phyloP scores from a whole-genome alignment of 208 protist species.

The Endotrypanum monterogeii region DNA sequence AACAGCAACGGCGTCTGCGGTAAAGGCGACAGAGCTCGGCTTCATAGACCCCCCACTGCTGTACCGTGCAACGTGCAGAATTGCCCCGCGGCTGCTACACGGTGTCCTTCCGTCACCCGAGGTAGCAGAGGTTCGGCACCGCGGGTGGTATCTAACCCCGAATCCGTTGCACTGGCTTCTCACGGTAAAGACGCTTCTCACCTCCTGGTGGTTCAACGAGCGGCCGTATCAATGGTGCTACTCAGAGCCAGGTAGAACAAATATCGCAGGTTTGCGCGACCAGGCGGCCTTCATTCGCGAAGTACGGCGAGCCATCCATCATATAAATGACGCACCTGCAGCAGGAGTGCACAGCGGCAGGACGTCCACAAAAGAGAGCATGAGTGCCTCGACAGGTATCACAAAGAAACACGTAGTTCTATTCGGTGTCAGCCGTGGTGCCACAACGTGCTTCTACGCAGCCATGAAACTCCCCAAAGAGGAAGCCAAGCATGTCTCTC shows the following conservation, averaged over 20 bases:
- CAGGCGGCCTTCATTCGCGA: conserved; percentile 74
- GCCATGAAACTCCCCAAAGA: conserved; percentile 70
- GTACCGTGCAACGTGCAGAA: conserved; percentile 55
- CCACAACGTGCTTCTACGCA: conserved; percentile 78
- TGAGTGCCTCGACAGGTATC: background rate
- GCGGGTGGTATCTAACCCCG: conserved; percentile 36
- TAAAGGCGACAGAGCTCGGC: conserved; percentile 18
- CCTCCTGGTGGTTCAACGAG: conserved; percentile 52
- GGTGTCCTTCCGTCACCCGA: conserved; percentile 81
- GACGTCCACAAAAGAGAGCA: background rate
- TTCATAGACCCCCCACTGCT: conserved; percentile 41
- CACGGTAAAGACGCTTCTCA: conserved; percentile 56
- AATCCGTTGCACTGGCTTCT: conserved; percentile 76
- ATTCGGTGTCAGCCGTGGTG: conserved; percentile 85
- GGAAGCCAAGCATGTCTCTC: conserved; percentile 74
- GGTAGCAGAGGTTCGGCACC: conserved; percentile 73
- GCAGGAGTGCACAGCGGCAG: background rate
- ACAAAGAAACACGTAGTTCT: conserved; percentile 61
- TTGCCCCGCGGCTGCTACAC: conserved; percentile 72
- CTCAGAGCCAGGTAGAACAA: conserved; percentile 61
- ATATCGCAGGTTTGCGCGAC: conserved; percentile 63
- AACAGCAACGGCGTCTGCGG: background rate
- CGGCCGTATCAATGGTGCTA: conserved; percentile 53
- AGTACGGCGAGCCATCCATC: conserved; percentile 57
- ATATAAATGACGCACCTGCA: conserved; percentile 24